Evolutionary conservation across 2,329 filamentous ascomycete genomes (phyloP).

Genomic region (Whalleya microplaca): DNA sequence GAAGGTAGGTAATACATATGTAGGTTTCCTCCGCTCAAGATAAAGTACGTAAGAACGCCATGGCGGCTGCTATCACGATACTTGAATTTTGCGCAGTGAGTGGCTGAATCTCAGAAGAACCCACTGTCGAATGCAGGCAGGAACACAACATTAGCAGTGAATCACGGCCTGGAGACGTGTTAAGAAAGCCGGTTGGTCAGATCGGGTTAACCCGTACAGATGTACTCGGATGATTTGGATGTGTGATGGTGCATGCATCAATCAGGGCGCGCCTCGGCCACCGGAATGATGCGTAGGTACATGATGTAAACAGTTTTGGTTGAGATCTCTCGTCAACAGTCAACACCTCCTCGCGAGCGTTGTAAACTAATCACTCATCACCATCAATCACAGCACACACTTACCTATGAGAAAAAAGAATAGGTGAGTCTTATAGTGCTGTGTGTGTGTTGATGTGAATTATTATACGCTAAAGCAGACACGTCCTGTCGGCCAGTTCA

Average conservation of each 20-base stretch:
- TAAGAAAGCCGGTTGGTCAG: slow-evolving; percentile 23
- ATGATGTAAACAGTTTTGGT: too few relatives aligned
- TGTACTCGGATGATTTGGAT: slow-evolving; percentile 30
- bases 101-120: slow-evolving; percentile 7
- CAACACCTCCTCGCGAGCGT: too few relatives aligned
- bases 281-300: slow-evolving; percentile 2
- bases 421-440: too few relatives aligned
- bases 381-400: too few relatives aligned
- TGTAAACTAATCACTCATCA: too few relatives aligned
- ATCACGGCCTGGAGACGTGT: slow-evolving; percentile 27
- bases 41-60: background rate
- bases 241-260: background rate
- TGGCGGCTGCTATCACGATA: background rate
- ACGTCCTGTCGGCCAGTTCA: background rate
- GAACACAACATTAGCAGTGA: slow-evolving; percentile 24
- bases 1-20: too few relatives aligned
- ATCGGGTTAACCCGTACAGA: slow-evolving; percentile 27
- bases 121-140: slow-evolving; percentile 12
- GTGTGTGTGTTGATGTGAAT: too few relatives aligned
- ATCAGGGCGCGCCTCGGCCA: slow-evolving; percentile 5
- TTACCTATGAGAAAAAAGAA: too few relatives aligned
- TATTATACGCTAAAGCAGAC: background rate
- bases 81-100: slow-evolving; percentile 4
- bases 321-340: too few relatives aligned
- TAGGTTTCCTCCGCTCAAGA: too few relatives aligned